Percentiles rank a stretch among this genome's conserved stretches.
phyloP scores from a whole-genome alignment of 2,329 filamentous ascomycete genomes.

The Beauveria pseudobassiana region DNA sequence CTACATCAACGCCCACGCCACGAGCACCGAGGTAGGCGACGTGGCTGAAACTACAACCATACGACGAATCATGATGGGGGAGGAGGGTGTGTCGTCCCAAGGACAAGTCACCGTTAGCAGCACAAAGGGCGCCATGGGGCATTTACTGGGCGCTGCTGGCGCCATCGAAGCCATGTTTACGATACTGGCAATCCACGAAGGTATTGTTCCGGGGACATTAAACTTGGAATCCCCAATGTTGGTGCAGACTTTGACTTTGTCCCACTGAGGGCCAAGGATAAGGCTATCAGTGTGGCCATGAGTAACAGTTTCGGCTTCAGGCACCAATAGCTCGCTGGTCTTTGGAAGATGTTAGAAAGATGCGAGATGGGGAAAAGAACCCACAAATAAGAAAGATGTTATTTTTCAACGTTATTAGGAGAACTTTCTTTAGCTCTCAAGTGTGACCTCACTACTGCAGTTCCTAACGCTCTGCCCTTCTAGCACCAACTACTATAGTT shows the following conservation, averaged over 20 bases:
- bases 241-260: constrained; percentile 82
- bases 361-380: neutral
- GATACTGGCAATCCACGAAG: constrained; percentile 71
- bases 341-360: constrained; percentile 41
- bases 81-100: constrained; percentile 55
- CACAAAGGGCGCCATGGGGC: constrained; percentile 88
- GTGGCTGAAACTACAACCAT: constrained; percentile 82
- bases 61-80: constrained; percentile 64
- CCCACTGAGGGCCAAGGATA: constrained; percentile 61
- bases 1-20: constrained; percentile 95
- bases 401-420: too few species aligned
- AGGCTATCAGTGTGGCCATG: constrained; percentile 63
- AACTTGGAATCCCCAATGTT: constrained; percentile 64
- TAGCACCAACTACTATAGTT: too few species aligned
- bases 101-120: constrained; percentile 75
- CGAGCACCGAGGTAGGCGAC: constrained; percentile 79
- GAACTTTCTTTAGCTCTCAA: too few species aligned
- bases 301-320: constrained; percentile 96
- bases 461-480: too few species aligned
- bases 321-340: constrained; percentile 86
- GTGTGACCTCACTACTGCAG: too few species aligned
- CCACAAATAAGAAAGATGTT: too few species aligned
- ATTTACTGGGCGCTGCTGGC: constrained; percentile 85
- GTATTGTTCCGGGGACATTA: constrained; percentile 79
- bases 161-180: constrained; percentile 85